Conservation (phyloP, 2,329 filamentous ascomycete species). For the Aspergillus sojae region DNA sequence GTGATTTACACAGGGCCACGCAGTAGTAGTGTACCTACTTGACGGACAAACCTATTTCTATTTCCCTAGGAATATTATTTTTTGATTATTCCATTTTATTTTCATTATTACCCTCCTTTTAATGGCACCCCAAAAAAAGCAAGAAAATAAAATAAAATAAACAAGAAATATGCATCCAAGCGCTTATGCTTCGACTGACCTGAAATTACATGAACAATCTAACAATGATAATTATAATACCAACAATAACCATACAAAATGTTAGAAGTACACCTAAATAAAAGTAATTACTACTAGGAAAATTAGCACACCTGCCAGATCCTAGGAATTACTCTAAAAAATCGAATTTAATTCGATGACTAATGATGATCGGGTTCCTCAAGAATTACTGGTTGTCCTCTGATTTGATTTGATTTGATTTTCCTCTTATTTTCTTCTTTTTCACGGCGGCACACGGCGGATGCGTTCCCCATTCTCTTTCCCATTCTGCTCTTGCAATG, state of each 20-base stretch:
- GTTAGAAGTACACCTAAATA: too few species aligned
- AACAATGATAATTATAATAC: too few species aligned
- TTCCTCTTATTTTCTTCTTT: neutral
- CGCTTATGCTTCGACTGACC: too few species aligned
- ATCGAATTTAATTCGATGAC: neutral
- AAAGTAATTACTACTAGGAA: too few species aligned
- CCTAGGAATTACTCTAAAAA: neutral
- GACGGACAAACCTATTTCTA: neutral
- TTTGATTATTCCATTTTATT: neutral
- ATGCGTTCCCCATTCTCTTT: too few species aligned
- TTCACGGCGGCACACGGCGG: neutral
- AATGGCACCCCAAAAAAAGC: neutral
- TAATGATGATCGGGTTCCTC: neutral
- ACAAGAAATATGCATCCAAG: too few species aligned
- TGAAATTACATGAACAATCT: too few species aligned
- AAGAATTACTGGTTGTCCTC: neutral
- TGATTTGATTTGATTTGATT: neutral
- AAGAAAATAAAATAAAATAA: neutral
- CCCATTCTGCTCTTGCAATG: too few species aligned
- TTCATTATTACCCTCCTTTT: neutral
- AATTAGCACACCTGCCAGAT: neutral
- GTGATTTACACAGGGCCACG: slow-evolving; percentile 7
- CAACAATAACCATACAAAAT: too few species aligned
- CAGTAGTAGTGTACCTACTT: neutral
- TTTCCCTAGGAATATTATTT: neutral